A percentile compares a stretch with the other conserved stretches of the same genome.
Conservation (phyloP, 2,329 filamentous ascomycete genomes). For the Trichothecium sympodiale region DNA sequence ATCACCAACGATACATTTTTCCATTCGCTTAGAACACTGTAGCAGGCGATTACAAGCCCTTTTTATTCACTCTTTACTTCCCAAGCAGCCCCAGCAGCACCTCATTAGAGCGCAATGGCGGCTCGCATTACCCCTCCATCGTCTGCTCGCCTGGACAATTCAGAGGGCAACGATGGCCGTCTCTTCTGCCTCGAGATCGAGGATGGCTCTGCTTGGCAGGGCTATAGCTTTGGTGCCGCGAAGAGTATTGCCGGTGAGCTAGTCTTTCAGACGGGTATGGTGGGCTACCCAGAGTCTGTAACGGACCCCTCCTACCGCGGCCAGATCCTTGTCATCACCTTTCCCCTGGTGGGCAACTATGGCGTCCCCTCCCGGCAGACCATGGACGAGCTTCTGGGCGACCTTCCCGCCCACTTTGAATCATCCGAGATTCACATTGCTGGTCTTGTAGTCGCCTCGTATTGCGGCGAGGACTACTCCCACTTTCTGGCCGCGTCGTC, state of each 20-base stretch:
- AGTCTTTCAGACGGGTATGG: conserved; percentile 99
- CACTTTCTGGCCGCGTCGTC: conserved; percentile 89
- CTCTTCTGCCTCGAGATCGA: conserved; percentile 83
- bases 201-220: conserved; percentile 84
- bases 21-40: conserved; percentile 5
- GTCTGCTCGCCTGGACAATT: conserved; percentile 44
- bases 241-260: conserved; percentile 94
- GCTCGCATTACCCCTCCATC: conserved; percentile 38
- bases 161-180: conserved; percentile 36
- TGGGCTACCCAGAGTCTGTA: conserved; percentile 91
- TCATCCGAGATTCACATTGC: conserved; percentile 87
- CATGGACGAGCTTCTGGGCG: conserved; percentile 72
- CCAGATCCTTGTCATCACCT: conserved; percentile 94
- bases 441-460: conserved; percentile 80
- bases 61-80: conserved; percentile 13
- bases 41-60: conserved; percentile 1
- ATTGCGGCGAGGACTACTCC: conserved; percentile 89
- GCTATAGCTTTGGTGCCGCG: conserved; percentile 90
- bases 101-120: conserved; percentile 17
- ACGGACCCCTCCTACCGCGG: conserved; percentile 81
- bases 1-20: conserved; percentile 12
- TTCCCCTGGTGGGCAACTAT: conserved; percentile 94
- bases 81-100: not conserved
- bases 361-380: conserved; percentile 83
- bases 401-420: conserved; percentile 88